Percentiles rank a stretch among this genome's conserved stretches.
These are phyloP conservation scores for Mortierella claussenii DNA, from an alignment of 192 early-diverging fungal genomes.

Conservation along the genomic window DNA sequence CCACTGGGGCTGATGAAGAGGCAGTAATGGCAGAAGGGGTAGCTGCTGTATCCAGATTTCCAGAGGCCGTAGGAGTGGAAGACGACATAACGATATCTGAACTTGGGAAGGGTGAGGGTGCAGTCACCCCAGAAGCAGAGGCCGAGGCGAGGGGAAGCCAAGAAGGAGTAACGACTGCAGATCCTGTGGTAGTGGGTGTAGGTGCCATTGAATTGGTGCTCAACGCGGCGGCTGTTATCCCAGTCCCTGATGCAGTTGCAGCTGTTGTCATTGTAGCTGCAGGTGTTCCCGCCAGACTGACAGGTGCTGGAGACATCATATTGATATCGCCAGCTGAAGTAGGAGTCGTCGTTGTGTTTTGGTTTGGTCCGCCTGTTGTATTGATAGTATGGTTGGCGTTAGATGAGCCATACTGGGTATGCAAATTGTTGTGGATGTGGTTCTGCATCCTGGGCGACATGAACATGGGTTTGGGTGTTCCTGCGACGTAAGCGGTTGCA, in stretches of 20 bases:
- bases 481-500: constrained; percentile 11
- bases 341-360: background rate
- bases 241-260: background rate
- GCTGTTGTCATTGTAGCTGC: background rate
- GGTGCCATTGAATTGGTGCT: too few species aligned
- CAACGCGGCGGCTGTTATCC: too few species aligned
- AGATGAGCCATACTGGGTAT: background rate
- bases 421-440: constrained; percentile 40
- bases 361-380: constrained; percentile 1
- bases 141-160: too few species aligned
- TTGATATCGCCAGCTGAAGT: background rate
- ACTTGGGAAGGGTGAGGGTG: constrained; percentile 22
- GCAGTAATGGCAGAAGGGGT: background rate
- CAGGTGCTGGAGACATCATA: constrained; percentile 32
- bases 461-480: constrained; percentile 45
- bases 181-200: constrained; percentile 3
- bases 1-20: background rate
- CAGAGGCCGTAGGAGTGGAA: constrained; percentile 12
- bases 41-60: background rate
- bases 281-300: constrained; percentile 35
- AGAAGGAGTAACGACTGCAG: background rate
- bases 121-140: background rate
- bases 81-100: constrained; percentile 32
- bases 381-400: constrained; percentile 7
- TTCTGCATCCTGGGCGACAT: constrained; percentile 46